Evolutionary conservation across 2,329 filamentous ascomycete species (phyloP).

Genomic region (Achaetomium macrosporum): DNA sequence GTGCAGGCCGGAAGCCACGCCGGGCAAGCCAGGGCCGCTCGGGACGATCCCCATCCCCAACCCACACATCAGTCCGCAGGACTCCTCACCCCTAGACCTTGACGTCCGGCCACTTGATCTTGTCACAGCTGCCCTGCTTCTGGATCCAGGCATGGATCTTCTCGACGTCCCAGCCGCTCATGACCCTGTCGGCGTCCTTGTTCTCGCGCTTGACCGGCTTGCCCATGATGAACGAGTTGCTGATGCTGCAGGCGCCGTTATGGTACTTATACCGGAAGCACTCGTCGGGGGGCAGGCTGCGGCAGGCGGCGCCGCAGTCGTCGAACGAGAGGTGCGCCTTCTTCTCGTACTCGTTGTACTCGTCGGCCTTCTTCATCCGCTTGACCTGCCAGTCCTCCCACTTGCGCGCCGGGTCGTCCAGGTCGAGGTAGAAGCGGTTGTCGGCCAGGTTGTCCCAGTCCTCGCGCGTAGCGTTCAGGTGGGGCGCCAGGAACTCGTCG

Average conservation of each 20-base stretch:
- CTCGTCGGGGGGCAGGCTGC: slow-evolving; percentile 24
- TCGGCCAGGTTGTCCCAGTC: slow-evolving; percentile 51
- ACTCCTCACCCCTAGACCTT: not conserved
- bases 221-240: slow-evolving; percentile 35
- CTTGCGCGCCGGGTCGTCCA: slow-evolving; percentile 21
- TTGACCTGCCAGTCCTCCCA: slow-evolving; percentile 31
- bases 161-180: slow-evolving; percentile 39
- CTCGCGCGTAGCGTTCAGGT: slow-evolving; percentile 34
- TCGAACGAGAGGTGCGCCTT: slow-evolving; percentile 38
- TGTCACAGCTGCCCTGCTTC: slow-evolving; percentile 32
- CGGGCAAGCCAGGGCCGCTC: too few relatives aligned
- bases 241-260: slow-evolving; percentile 34
- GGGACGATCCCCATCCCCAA: too few relatives aligned
- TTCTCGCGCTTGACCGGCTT: slow-evolving; percentile 30
- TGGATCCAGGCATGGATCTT: slow-evolving; percentile 38
- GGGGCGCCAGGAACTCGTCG: slow-evolving; percentile 38
- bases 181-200: slow-evolving; percentile 28
- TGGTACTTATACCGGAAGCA: slow-evolving; percentile 41
- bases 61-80: too few relatives aligned
- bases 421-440: slow-evolving; percentile 38
- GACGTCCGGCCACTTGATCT: slow-evolving; percentile 29
- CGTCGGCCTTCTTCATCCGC: slow-evolving; percentile 30
- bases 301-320: slow-evolving; percentile 41
- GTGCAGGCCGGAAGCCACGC: too few relatives aligned
- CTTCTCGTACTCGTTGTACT: slow-evolving; percentile 34